These are phyloP conservation scores for Periconia macrospinosa DNA, from an alignment of 2,329 filamentous ascomycete species.

Conservation along the genomic window DNA sequence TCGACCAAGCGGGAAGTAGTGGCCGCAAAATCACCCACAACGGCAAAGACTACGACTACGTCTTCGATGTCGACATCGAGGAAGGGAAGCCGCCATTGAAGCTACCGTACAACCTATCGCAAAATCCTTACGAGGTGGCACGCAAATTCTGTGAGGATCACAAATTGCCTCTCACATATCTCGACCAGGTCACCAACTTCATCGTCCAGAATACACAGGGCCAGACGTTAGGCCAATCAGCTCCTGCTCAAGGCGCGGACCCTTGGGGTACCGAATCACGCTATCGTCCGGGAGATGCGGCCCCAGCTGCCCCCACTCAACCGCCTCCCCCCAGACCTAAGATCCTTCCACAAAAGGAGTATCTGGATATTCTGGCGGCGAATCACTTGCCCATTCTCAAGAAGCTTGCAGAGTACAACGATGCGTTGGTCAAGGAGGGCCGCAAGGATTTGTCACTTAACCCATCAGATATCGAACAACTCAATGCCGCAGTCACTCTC, in stretches of 20 bases:
- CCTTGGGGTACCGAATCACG: slow-evolving; percentile 77
- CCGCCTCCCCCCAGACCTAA: slow-evolving; percentile 53
- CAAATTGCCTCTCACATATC: slow-evolving; percentile 80
- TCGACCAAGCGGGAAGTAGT: slow-evolving; percentile 82
- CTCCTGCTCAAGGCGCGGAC: slow-evolving; percentile 58
- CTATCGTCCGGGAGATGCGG: slow-evolving; percentile 72
- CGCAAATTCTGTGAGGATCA: slow-evolving; percentile 90
- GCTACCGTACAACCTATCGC: slow-evolving; percentile 87
- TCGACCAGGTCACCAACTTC: slow-evolving; percentile 91
- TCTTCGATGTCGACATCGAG: slow-evolving; percentile 95
- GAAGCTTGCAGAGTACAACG: slow-evolving; percentile 76
- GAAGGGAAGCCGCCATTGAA: slow-evolving; percentile 92
- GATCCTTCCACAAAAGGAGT: slow-evolving; percentile 76
- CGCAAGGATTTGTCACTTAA: slow-evolving; percentile 75
- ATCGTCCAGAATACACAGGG: slow-evolving; percentile 89
- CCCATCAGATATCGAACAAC: slow-evolving; percentile 65
- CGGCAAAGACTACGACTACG: slow-evolving; percentile 90
- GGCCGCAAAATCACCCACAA: slow-evolving; percentile 66
- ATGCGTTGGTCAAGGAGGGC: slow-evolving; percentile 69
- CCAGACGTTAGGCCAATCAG: slow-evolving; percentile 70
- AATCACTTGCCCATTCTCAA: slow-evolving; percentile 72
- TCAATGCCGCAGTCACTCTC: slow-evolving; percentile 64
- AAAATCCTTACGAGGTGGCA: slow-evolving; percentile 90
- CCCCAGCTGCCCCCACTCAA: slow-evolving; percentile 38
- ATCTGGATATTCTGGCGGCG: slow-evolving; percentile 74